Base-by-base conservation (phyloP, 495 filamentous ascomycete species). In the Penicillium atrosanguineum region DNA sequence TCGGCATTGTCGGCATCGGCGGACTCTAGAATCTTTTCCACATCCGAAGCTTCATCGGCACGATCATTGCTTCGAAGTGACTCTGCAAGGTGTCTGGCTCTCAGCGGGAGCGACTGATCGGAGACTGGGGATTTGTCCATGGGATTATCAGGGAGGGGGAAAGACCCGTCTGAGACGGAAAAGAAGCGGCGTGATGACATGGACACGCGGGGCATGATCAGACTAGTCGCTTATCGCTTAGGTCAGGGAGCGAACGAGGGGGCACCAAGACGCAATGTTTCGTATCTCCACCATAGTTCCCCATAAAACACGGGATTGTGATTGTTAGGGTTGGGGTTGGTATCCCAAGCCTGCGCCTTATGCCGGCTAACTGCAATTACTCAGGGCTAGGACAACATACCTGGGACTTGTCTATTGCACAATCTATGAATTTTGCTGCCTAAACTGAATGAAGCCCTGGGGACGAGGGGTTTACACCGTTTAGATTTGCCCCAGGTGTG, bases 71-170 rank as follows among this genome's bases (percentile, higher is more conserved):
- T 36, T 48, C 41, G 20, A 12, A 52, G 56, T 29, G 29, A 37
- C 34, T 45, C 25, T 36, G 31, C 48, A 19, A 60, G 45, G 28
- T 38, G 34, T n/a, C 14, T 31, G 11, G 52, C 29, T 15, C 25
- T 46, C 31, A 41, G 36, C 40, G 40, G 23, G 20, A 56, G 44
- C n/a, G 52, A 52, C 42, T 43, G 28, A n/a, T 39, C 20, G 15
- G 52, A 48, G 43, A 37, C 23, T 23, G 52, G 26, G 25, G 23
- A 23, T 29, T 41, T 37, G 40, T 56, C 57, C 57, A 60, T 60
- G 46, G 11, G 39, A 52, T 60, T 51, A 39, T 26, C 42, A 16
- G 3, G 14, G n/a, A 19, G 42, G 43, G 29, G 26, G 4, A 37
- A 40, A 40, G 38, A 20, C 38, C 16, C 38, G 6, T 34, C 11